These are phyloP conservation scores for Colletotrichum shisoi DNA, from an alignment of 2,329 filamentous ascomycete species.

Conservation along the genomic window DNA sequence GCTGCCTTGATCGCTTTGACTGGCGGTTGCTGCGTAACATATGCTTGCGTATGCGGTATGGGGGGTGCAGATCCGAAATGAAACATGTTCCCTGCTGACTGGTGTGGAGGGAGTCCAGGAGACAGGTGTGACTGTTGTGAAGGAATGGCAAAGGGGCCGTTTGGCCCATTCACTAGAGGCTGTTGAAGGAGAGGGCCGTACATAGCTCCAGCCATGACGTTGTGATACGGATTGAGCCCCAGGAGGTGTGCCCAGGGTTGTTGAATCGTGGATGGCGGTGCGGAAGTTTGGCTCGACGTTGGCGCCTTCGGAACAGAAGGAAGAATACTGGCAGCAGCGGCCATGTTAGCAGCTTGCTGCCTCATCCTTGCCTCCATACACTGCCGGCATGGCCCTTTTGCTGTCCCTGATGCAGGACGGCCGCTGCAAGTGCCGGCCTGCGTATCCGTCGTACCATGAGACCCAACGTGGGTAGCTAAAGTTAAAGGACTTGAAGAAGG, in stretches of 20 bases:
- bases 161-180: slow-evolving; percentile 15
- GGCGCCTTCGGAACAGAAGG: neutral
- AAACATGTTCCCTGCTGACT: slow-evolving; percentile 14
- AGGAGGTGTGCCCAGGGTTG: slow-evolving; percentile 31
- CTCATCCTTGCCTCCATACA: slow-evolving; percentile 36
- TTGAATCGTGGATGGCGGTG: slow-evolving; percentile 15
- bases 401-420: slow-evolving; percentile 15
- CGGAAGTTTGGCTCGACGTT: neutral
- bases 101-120: slow-evolving; percentile 5
- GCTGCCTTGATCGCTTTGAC: slow-evolving; percentile 5
- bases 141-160: slow-evolving; percentile 20
- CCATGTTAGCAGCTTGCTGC: slow-evolving; percentile 32
- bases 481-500: neutral
- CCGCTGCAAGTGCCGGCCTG: slow-evolving; percentile 14
- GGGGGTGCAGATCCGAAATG: slow-evolving; percentile 12
- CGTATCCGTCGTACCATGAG: slow-evolving; percentile 1
- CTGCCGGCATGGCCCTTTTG: slow-evolving; percentile 34
- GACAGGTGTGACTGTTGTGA: slow-evolving; percentile 20
- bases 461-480: neutral
- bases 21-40: neutral
- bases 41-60: slow-evolving; percentile 3
- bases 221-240: slow-evolving; percentile 33
- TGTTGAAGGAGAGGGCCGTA: slow-evolving; percentile 36
- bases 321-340: slow-evolving; percentile 3
- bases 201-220: slow-evolving; percentile 25